phyloP scores from a whole-genome alignment of 441 rosid genomes.

The Corymbia citriodora region DNA sequence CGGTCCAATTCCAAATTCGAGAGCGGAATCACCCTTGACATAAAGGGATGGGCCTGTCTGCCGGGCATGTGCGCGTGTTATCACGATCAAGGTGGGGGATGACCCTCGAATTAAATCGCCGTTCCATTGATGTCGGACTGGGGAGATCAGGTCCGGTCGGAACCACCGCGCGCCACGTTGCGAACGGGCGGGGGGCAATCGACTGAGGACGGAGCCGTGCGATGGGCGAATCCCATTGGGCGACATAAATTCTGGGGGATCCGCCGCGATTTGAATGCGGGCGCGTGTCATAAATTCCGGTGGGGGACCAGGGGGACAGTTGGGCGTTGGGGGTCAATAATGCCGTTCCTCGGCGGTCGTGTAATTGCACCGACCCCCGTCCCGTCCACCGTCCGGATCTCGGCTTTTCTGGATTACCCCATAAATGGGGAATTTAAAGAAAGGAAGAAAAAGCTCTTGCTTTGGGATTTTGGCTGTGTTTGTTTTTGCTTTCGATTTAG shows the following conservation, averaged over 20 bases:
- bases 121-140: not conserved
- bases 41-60: not conserved
- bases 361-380: not conserved
- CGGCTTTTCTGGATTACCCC: not conserved
- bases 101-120: not conserved
- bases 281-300: not conserved
- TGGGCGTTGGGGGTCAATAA: not conserved
- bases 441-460: too few relatives aligned
- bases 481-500: too few relatives aligned
- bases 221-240: not conserved
- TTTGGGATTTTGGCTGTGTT: too few relatives aligned
- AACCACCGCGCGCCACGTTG: not conserved
- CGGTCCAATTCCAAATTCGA: fast-evolving
- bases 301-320: not conserved
- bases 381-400: not conserved
- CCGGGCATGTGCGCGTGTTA: not conserved
- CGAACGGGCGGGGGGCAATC: not conserved
- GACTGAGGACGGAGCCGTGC: not conserved
- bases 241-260: not conserved
- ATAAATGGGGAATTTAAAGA: not conserved
- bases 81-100: not conserved
- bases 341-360: not conserved
- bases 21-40: too few relatives aligned
- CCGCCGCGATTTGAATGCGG: too few relatives aligned
- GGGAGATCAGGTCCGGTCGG: too few relatives aligned